Percentiles rank a stretch among this genome's conserved stretches.
Evolutionary conservation across 2,329 filamentous ascomycete genomes (phyloP).

Genomic region (Penicillium sp.): DNA sequence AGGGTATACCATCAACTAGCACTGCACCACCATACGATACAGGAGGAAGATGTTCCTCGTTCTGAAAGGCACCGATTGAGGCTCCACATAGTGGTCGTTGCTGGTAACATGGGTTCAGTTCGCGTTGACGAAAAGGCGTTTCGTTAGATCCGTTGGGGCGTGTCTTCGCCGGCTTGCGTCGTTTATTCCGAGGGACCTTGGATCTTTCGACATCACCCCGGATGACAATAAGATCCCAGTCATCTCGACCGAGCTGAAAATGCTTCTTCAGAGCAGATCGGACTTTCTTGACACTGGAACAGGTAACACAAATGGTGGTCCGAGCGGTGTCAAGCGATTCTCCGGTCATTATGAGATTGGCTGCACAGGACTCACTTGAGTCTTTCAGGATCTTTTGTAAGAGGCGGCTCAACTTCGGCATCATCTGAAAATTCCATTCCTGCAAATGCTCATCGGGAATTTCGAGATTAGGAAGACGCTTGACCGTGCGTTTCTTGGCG

Average conservation of each 20-base stretch:
- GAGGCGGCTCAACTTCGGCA: conserved; percentile 59
- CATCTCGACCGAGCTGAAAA: conserved; percentile 56
- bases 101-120: conserved; percentile 73
- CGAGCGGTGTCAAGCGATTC: conserved; percentile 57
- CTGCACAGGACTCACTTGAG: conserved; percentile 61
- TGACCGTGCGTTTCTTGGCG: conserved; percentile 42
- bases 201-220: conserved; percentile 59
- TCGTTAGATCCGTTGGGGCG: conserved; percentile 27
- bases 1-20: conserved; percentile 77
- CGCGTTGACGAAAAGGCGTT: conserved; percentile 29
- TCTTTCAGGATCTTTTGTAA: conserved; percentile 60
- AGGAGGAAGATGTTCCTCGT: conserved; percentile 80
- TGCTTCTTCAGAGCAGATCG: conserved; percentile 59
- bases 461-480: conserved; percentile 50
- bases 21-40: conserved; percentile 90
- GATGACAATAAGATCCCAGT: conserved; percentile 62
- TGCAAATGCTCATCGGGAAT: conserved; percentile 58
- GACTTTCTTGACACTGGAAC: conserved; percentile 59
- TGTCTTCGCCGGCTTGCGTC: conserved; percentile 38
- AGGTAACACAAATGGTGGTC: conserved; percentile 65
- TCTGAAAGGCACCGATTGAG: conserved; percentile 88
- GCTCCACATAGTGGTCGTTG: conserved; percentile 78
- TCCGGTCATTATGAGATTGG: conserved; percentile 62
- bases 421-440: conserved; percentile 60
- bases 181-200: conserved; percentile 49